These are phyloP conservation scores for Apophysomyces variabilis DNA, from an alignment of 371 early-diverging fungal genomes.

Conservation along the genomic window DNA sequence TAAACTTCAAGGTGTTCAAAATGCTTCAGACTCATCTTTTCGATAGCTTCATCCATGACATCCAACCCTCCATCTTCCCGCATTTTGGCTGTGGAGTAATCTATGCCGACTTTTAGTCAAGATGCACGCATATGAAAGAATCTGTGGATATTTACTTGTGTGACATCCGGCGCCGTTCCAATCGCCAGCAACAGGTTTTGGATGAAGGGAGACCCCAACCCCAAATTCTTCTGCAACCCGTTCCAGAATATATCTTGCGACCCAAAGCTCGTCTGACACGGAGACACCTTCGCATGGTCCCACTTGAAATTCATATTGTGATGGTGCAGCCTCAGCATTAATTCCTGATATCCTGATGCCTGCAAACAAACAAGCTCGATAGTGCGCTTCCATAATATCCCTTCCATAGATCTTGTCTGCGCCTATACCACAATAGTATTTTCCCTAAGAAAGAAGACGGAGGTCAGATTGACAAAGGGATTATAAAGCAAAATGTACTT, in stretches of 20 bases:
- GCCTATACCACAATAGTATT: constrained; percentile 67
- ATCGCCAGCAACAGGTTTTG: constrained; percentile 60
- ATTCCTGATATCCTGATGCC: constrained; percentile 57
- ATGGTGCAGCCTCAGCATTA: constrained; percentile 59
- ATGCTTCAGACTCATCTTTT: constrained; percentile 49
- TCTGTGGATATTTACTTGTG: constrained; percentile 23
- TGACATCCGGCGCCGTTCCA: constrained; percentile 62
- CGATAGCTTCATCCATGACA: constrained; percentile 56
- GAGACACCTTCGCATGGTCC: constrained; percentile 61
- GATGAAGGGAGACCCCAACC: constrained; percentile 53
- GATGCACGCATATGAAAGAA: too few species aligned
- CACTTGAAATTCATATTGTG: constrained; percentile 60
- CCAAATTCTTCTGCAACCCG: constrained; percentile 64
- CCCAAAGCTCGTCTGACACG: constrained; percentile 55
- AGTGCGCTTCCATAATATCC: constrained; percentile 70
- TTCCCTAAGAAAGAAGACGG: constrained; percentile 25
- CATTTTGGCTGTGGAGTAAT: constrained; percentile 55
- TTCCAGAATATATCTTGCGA: constrained; percentile 52
- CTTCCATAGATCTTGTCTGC: constrained; percentile 57
- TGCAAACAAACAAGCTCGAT: constrained; percentile 59
- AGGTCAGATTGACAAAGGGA: background rate
- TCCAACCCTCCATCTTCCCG: constrained; percentile 53
- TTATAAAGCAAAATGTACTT: constrained; percentile 33
- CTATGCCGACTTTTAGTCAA: background rate
- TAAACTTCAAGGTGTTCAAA: constrained; percentile 58